Base-by-base conservation (phyloP, 106 monocot genomes). In the Dendrobium officinale region DNA sequence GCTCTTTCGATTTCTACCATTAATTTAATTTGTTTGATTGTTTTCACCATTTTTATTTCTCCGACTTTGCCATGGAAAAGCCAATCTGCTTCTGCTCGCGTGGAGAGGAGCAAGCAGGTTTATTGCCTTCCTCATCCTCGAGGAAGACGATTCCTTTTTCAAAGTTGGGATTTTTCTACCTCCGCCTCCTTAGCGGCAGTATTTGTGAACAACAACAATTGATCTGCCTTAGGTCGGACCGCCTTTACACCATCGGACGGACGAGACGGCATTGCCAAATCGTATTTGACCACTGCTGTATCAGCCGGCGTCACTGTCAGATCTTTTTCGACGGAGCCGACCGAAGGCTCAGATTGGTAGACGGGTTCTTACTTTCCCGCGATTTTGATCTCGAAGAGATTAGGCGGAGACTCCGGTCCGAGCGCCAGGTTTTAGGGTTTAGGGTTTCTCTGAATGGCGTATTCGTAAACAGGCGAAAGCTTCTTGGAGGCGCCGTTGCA, bases 221-320 rank as follows among this genome's bases (percentile, higher is more conserved):
- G 22, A 77, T 89, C 77, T 68, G 77, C 78, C 79, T 95, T 19
- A 55, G 27, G 24, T 89, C 92, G 43, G 81, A 92, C 61, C 82
- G 83, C n/a, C 66, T 95, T 17, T 90, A 90, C 86, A 92, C 90
- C 31, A 55, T 91, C 76, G 92, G 95, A 55, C 83, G 92, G 20
- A 61, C 73, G 13, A 75, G 76, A 3, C 77, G 75, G 40, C 78
- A 55, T 29, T 88, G 90, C 79, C 72, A 87, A 20, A 77, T 95
- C 61, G 77, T 81, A 29, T 55, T 86, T 33, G 78, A 18, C 31
- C 61, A 43, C 67, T 82, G 84, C 67, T 70, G 74, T 42, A 72
- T 90, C 83, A 90, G 90, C 84, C 61, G 85, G 70, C 80, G 70
- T 75, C 95, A 92, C 79, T 90, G 92, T 80, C 90, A 86, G 75